phyloP scores from a whole-genome alignment of 805 yeast species.

The Metschnikowia corniflorae region DNA sequence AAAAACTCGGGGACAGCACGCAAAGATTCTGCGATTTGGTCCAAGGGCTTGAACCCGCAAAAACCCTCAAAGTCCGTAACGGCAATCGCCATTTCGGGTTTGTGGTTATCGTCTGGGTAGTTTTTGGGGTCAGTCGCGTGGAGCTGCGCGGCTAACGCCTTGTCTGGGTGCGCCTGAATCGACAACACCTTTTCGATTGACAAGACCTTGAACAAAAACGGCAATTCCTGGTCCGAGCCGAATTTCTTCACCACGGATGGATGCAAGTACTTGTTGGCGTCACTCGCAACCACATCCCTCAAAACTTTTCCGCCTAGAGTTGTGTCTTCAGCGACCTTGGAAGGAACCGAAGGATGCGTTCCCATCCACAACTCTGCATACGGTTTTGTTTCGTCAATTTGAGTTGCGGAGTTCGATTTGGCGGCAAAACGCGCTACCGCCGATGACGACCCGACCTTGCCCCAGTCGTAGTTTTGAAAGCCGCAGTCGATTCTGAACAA shows the following conservation, averaged over 20 bases:
- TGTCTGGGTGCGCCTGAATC: conserved; percentile 98
- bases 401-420: conserved; percentile 56
- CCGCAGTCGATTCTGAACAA: conserved; percentile 49
- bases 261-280: conserved; percentile 63
- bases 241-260: conserved; percentile 57
- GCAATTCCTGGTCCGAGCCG: conserved; percentile 68
- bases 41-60: conserved; percentile 94
- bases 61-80: conserved; percentile 94
- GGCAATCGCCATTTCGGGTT: conserved; percentile 99
- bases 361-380: conserved; percentile 99
- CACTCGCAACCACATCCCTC: conserved; percentile 58
- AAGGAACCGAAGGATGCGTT: conserved; percentile 90
- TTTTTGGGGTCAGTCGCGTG: conserved; percentile 83
- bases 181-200: conserved; percentile 90
- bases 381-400: conserved; percentile 71
- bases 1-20: conserved; percentile 72
- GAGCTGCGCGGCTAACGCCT: conserved; percentile 69
- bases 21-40: conserved; percentile 67
- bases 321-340: conserved; percentile 46
- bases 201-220: conserved; percentile 90
- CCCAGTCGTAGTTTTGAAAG: conserved; percentile 79
- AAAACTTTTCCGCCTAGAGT: conserved; percentile 47
- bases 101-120: conserved; percentile 97
- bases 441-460: conserved; percentile 73
- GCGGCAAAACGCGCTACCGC: conserved; percentile 89